phyloP scores from a whole-genome alignment of 2,329 filamentous ascomycete genomes.

The Herpotrichia juniperi region DNA sequence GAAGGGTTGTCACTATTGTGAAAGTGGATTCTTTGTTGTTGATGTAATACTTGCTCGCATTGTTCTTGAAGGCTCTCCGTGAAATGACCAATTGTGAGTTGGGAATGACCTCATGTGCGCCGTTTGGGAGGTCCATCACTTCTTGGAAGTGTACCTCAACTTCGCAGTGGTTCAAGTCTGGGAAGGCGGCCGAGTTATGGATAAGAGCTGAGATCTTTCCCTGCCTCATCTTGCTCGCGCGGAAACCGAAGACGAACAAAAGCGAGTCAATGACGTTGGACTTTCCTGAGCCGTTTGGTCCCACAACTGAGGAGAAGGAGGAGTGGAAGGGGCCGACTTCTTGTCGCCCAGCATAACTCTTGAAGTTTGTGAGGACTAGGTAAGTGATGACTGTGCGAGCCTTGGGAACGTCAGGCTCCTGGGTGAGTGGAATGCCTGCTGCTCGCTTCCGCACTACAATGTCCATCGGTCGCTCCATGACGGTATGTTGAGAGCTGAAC shows the following conservation, averaged over 20 bases:
- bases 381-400: slow-evolving; percentile 91
- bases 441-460: slow-evolving; percentile 88
- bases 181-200: slow-evolving; percentile 90
- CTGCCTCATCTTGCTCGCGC: slow-evolving; percentile 98
- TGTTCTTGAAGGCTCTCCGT: slow-evolving; percentile 94
- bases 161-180: slow-evolving; percentile 87
- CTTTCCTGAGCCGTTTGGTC: slow-evolving; percentile 96
- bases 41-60: slow-evolving; percentile 98
- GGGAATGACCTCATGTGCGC: slow-evolving; percentile 77
- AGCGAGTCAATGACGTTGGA: slow-evolving; percentile 99
- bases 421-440: slow-evolving; percentile 62
- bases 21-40: slow-evolving; percentile 89
- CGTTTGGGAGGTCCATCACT: slow-evolving; percentile 84
- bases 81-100: slow-evolving; percentile 88
- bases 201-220: slow-evolving; percentile 98
- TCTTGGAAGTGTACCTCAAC: slow-evolving; percentile 97
- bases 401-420: slow-evolving; percentile 79
- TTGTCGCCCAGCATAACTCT: slow-evolving; percentile 95
- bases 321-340: slow-evolving; percentile 96
- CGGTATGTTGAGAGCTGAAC: slow-evolving; percentile 75
- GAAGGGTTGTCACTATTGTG: slow-evolving; percentile 84
- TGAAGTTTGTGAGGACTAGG: slow-evolving; percentile 93
- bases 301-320: slow-evolving; percentile 97
- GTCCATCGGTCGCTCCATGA: slow-evolving; percentile 89
- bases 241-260: slow-evolving; percentile 98